These are phyloP conservation scores for Hypomontagnella monticulosa DNA, from an alignment of 495 filamentous ascomycete genomes.

Conservation along the genomic window DNA sequence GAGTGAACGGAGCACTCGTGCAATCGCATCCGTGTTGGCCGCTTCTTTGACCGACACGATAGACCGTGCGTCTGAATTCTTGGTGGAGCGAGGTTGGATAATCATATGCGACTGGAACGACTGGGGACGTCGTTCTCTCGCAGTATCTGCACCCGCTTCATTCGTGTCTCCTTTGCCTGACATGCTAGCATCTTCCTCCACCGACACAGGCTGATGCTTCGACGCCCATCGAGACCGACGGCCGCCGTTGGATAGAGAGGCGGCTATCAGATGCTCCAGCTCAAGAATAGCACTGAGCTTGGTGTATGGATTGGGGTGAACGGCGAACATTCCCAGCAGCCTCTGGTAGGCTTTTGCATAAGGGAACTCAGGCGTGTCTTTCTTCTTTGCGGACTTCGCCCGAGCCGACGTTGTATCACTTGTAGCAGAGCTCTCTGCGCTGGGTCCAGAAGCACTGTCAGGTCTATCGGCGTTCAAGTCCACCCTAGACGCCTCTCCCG, in stretches of 20 bases:
- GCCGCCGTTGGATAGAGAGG: conserved; percentile 65
- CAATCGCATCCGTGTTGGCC: conserved; percentile 76
- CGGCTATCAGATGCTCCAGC: conserved; percentile 80
- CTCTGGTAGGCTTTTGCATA: conserved; percentile 80
- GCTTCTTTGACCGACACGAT: conserved; percentile 51
- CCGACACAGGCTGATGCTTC: conserved; percentile 33
- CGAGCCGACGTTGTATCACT: conserved; percentile 54
- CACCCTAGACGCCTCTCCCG: conserved; percentile 48
- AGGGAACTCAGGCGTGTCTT: conserved; percentile 67
- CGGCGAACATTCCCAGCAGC: conserved; percentile 85
- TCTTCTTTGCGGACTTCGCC: conserved; percentile 48
- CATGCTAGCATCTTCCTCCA: conserved; percentile 34
- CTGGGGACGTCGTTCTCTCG: conserved; percentile 73
- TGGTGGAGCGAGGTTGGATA: conserved; percentile 43
- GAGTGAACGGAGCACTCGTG: conserved; percentile 79
- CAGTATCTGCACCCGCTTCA: conserved; percentile 63
- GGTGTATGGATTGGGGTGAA: conserved; percentile 85
- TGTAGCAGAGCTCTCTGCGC: conserved; percentile 53
- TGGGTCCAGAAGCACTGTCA: conserved; percentile 46
- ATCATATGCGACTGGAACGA: conserved; percentile 53
- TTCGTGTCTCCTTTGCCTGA: conserved; percentile 33
- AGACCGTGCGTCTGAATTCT: conserved; percentile 54
- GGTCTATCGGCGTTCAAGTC: conserved; percentile 44
- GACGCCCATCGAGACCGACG: conserved; percentile 50
- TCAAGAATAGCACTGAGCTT: conserved; percentile 88